Percentiles rank a stretch among this genome's conserved stretches.
Conservation (phyloP, 306 rosid species). For the Vigna mungo region DNA sequence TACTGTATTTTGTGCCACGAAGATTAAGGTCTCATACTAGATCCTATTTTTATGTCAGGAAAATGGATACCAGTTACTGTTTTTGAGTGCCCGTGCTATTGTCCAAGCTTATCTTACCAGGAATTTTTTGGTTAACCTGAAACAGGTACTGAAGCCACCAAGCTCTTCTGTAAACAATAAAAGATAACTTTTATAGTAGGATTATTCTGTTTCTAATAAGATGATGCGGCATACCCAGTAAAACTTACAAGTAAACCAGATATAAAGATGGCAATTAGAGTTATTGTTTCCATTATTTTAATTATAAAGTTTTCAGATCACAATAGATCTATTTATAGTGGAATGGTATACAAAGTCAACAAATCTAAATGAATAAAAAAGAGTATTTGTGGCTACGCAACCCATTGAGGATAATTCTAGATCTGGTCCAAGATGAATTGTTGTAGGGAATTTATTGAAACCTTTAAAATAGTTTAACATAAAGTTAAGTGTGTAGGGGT, state of each 20-base stretch:
- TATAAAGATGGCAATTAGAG: too few species aligned
- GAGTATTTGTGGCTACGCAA: too few species aligned
- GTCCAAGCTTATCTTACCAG: slow-evolving; percentile 96
- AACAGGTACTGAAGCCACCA: slow-evolving; percentile 64
- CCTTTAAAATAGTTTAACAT: background rate
- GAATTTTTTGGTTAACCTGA: slow-evolving; percentile 76
- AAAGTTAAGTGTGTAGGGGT: background rate
- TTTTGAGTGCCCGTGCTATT: slow-evolving; percentile 98
- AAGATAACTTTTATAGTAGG: slow-evolving; percentile 10
- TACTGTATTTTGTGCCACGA: slow-evolving; percentile 19
- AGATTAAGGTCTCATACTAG: slow-evolving; percentile 40
- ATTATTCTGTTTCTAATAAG: slow-evolving; percentile 6
- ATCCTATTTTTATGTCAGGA: slow-evolving; percentile 62
- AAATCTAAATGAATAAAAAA: too few species aligned
- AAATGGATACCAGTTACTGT: slow-evolving; percentile 97
- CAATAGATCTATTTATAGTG: too few species aligned
- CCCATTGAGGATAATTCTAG: too few species aligned
- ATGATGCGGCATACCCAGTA: background rate
- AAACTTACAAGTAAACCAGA: too few species aligned
- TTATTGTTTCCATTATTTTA: too few species aligned
- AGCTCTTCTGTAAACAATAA: slow-evolving; percentile 21
- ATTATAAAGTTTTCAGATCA: too few species aligned
- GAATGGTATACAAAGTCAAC: too few species aligned
- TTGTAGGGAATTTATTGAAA: too few species aligned
- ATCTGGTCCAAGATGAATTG: too few species aligned